These are phyloP conservation scores for Trichoderma lentiforme DNA, from an alignment of 2,329 filamentous ascomycete genomes.

Conservation along the genomic window DNA sequence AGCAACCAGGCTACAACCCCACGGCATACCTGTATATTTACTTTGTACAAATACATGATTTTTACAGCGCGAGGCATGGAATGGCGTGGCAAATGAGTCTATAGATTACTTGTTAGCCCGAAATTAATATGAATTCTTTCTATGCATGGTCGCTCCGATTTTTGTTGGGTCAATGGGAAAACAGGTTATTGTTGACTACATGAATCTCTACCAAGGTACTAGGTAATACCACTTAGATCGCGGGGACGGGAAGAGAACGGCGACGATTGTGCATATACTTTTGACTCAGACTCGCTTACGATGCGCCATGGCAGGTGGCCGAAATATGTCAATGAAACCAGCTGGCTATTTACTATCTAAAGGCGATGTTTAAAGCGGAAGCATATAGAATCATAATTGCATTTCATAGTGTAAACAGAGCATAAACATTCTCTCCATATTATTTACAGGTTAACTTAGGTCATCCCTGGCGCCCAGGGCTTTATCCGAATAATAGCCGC, in stretches of 20 bases:
- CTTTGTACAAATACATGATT: background rate
- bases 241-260: background rate
- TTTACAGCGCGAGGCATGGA: background rate
- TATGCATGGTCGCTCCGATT: background rate
- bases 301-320: background rate
- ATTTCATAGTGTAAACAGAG: background rate
- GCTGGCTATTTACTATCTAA: background rate
- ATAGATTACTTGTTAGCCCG: background rate
- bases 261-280: background rate
- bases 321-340: background rate
- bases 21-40: background rate
- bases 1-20: slow-evolving; percentile 7
- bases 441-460: background rate
- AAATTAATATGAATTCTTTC: background rate
- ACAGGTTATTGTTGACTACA: background rate
- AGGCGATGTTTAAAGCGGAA: too few species aligned
- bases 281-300: background rate
- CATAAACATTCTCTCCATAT: background rate
- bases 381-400: background rate
- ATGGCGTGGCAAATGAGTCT: background rate
- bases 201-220: background rate
- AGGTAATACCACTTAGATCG: background rate
- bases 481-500: slow-evolving; percentile 18
- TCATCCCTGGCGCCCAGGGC: background rate
- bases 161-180: background rate